phyloP scores from a whole-genome alignment of 202 grass and related monocot species.

The Zizania palustris region DNA sequence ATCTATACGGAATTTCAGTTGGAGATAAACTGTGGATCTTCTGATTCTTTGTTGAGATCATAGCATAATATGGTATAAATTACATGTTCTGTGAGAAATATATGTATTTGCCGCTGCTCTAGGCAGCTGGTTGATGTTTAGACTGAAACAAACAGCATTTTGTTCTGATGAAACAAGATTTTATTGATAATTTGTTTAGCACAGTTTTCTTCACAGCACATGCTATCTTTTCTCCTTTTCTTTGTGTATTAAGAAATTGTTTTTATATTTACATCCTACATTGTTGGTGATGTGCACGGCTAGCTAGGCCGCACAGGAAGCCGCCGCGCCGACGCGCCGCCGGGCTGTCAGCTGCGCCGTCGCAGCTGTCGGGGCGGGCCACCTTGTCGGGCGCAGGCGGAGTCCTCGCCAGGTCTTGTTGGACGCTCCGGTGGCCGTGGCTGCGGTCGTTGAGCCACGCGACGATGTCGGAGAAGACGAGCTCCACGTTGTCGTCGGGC shows the following conservation, averaged over 20 bases:
- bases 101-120: slow-evolving; percentile 14
- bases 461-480: slow-evolving; percentile 74
- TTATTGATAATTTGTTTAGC: slow-evolving; percentile 11
- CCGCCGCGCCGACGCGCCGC: not conserved
- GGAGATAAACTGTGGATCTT: slow-evolving; percentile 45
- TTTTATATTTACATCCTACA: slow-evolving; percentile 60
- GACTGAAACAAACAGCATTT: slow-evolving; percentile 1
- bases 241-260: not conserved
- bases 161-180: slow-evolving; percentile 25
- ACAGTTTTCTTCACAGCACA: not conserved
- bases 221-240: not conserved
- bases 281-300: slow-evolving; percentile 48
- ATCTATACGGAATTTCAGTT: slow-evolving; percentile 47
- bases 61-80: slow-evolving; percentile 45
- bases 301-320: slow-evolving; percentile 57
- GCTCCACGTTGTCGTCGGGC: slow-evolving; percentile 69
- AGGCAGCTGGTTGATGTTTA: slow-evolving; percentile 1
- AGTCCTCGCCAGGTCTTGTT: not conserved
- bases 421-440: not conserved
- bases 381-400: not conserved
- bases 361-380: not conserved
- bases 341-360: not conserved
- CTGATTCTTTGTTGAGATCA: slow-evolving; percentile 56
- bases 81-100: slow-evolving; percentile 10
- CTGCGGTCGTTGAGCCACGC: slow-evolving; percentile 62